Conservation (phyloP, 108 stramenopile species). For the Nannochloropsis gaditana region DNA sequence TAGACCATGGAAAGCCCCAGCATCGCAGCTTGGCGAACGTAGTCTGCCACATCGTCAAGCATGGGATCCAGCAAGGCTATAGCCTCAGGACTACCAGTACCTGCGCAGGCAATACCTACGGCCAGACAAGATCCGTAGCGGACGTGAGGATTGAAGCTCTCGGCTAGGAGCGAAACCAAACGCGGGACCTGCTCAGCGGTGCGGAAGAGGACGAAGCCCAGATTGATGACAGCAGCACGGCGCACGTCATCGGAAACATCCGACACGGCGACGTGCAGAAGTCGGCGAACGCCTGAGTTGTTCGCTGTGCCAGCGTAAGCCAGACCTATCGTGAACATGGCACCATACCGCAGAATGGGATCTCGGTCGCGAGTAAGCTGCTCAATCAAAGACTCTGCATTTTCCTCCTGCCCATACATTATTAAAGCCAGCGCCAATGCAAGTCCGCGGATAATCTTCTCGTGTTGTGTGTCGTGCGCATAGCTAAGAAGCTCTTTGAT, state of each 20-base stretch:
- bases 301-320: conserved; percentile 95
- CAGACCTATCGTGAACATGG: conserved; percentile 89
- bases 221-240: conserved; percentile 91
- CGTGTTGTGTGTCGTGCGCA: conserved; percentile 91
- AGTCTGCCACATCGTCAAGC: conserved; percentile 94
- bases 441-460: conserved; percentile 97
- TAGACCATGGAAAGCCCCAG: conserved; percentile 93
- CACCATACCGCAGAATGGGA: conserved; percentile 95
- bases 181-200: conserved; percentile 86
- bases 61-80: conserved; percentile 95
- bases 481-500: conserved; percentile 84
- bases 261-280: conserved; percentile 94
- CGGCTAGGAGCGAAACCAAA: conserved; percentile 77
- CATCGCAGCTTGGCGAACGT: conserved; percentile 94
- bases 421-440: conserved; percentile 90
- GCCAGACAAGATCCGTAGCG: conserved; percentile 98
- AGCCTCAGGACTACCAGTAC: conserved; percentile 82
- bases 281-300: conserved; percentile 87
- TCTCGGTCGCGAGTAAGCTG: conserved; percentile 89
- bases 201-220: conserved; percentile 95
- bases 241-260: conserved; percentile 97
- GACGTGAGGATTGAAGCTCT: conserved; percentile 98
- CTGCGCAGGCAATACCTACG: conserved; percentile 95
- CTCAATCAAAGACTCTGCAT: conserved; percentile 87
- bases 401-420: conserved; percentile 90